Percentiles rank a stretch among this genome's conserved stretches.
These are phyloP conservation scores for Ashbya aceris DNA, from an alignment of 1,139 yeast genomes.

Conservation along the genomic window DNA sequence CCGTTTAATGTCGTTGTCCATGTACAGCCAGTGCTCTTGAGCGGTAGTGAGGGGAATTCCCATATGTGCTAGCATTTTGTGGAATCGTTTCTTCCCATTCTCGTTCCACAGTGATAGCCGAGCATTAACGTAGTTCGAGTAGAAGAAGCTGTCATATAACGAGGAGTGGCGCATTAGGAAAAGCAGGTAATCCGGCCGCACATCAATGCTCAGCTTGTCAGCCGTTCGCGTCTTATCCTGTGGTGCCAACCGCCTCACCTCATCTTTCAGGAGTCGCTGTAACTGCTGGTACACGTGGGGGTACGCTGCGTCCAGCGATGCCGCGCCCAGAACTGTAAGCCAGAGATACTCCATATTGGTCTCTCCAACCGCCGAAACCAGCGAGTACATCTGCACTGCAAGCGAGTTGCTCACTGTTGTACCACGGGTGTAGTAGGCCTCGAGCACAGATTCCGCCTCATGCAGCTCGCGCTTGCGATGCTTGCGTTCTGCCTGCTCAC, in stretches of 20 bases:
- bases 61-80: conserved; percentile 91
- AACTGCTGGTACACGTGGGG: conserved; percentile 70
- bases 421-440: conserved; percentile 73
- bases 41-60: conserved; percentile 86
- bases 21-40: conserved; percentile 85
- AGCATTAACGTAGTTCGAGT: conserved; percentile 83
- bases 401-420: conserved; percentile 68
- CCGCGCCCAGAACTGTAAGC: conserved; percentile 83
- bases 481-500: conserved; percentile 22
- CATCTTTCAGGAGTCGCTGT: conserved; percentile 71
- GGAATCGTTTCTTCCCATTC: conserved; percentile 78
- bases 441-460: conserved; percentile 47
- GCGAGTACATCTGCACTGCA: conserved; percentile 70
- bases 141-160: conserved; percentile 79
- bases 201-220: conserved; percentile 54
- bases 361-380: conserved; percentile 72
- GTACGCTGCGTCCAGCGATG: conserved; percentile 65
- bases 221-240: conserved; percentile 30
- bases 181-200: conserved; percentile 79
- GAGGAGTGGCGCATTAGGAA: conserved; percentile 91
- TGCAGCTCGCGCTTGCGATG: conserved; percentile 31
- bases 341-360: conserved; percentile 65
- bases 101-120: conserved; percentile 85
- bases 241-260: conserved; percentile 62
- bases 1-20: conserved; percentile 72